Evolutionary conservation across 2,329 filamentous ascomycete genomes (phyloP).

Genomic region (Zymoseptoria crescenta): DNA sequence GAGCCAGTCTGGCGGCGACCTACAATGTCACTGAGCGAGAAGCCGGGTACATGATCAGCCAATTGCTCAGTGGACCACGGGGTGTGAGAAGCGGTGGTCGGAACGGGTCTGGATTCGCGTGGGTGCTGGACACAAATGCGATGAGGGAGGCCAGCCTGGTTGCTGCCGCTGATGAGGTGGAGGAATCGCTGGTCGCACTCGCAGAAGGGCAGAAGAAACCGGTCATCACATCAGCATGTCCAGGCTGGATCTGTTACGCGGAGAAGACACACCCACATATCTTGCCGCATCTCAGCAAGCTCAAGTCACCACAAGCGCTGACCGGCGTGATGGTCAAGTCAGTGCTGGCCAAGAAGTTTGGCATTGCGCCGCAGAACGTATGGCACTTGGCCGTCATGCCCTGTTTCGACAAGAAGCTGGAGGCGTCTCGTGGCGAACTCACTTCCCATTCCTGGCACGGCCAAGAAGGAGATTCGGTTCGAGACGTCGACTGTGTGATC

Average conservation of each 20-base stretch:
- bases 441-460: slow-evolving; percentile 45
- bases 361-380: slow-evolving; percentile 68
- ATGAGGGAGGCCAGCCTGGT: slow-evolving; percentile 78
- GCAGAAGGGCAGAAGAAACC: slow-evolving; percentile 47
- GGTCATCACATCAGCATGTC: slow-evolving; percentile 81
- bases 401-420: slow-evolving; percentile 98
- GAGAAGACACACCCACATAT: slow-evolving; percentile 96
- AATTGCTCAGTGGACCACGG: slow-evolving; percentile 62
- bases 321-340: slow-evolving; percentile 88
- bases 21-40: slow-evolving; percentile 65
- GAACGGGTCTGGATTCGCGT: slow-evolving; percentile 70
- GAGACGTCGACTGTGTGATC: slow-evolving; percentile 96
- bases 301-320: slow-evolving; percentile 91
- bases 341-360: slow-evolving; percentile 62
- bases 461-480: slow-evolving; percentile 47
- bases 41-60: slow-evolving; percentile 74
- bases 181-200: slow-evolving; percentile 25
- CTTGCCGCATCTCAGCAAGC: slow-evolving; percentile 76
- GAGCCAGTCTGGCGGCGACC: slow-evolving; percentile 80
- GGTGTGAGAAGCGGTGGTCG: slow-evolving; percentile 64
- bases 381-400: slow-evolving; percentile 98
- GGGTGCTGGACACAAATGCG: slow-evolving; percentile 83
- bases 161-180: slow-evolving; percentile 42
- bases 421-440: slow-evolving; percentile 87
- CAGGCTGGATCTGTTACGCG: slow-evolving; percentile 97